Base-by-base conservation (phyloP, 1,284 basidiomycete genomes). In the Ustilago cynodontis region DNA sequence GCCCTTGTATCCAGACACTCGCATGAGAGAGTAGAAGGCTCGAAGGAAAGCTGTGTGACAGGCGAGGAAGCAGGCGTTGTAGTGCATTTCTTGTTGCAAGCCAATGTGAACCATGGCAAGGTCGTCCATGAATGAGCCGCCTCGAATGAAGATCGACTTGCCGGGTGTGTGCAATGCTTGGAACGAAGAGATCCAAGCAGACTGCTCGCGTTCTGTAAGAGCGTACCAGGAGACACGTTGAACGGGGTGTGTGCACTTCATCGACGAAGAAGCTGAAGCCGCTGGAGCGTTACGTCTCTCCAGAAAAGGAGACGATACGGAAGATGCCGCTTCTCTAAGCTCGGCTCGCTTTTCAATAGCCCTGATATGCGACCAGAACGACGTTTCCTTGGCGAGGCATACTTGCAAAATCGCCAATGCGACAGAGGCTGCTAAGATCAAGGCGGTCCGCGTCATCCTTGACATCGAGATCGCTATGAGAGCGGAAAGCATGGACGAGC, bases 21-120 rank as follows among this genome's bases (percentile, higher is more conserved):
- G 57, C 73, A 76, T 76, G 26, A 71, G 11, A 10, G 39, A 31
- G 54, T 76, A 71, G 33, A 76, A 76, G 0, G 65, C 61, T 0
- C 68, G 57, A 18, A 76, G 24, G 22, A 76, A 67, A 3, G 73
- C 73, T 6, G 60, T 41, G 29, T 76, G 73, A 31, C 73, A 71
- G 1, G 54, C 54, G 14, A 76, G 49, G 29, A 76, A 71, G 43
- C 65, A 71, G 14, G 68, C 53, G 28, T 71, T 76, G 68, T 65
- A 76, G 8, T 76, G 73, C 65, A 76, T 59, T 41, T 75, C 72
- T 31, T 66, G 49, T 52, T 75, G 72, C 50, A 75, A 7, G 1
- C 57, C 67, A 16, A 75, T 59, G 45, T 75, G 72, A 1, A 71
- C 72, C 35, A 75, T 49, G 0, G 57, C 51, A 3, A 75, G 51